phyloP scores from a whole-genome alignment of 202 grass and related monocot genomes.

The Brachypodium distachyon region DNA sequence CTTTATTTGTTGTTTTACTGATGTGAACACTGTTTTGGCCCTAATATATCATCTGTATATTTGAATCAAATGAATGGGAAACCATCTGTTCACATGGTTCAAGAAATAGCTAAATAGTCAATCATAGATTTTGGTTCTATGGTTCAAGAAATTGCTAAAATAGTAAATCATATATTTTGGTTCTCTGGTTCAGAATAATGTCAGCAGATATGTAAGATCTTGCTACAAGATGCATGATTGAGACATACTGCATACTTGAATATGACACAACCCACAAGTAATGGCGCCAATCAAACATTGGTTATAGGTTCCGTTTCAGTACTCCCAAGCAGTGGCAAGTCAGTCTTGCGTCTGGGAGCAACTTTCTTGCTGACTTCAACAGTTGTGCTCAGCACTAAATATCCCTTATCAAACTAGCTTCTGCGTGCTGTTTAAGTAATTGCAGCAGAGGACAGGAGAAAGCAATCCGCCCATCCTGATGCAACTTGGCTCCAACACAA shows the following conservation, averaged over 20 bases:
- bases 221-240: not conserved
- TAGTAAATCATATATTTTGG: not conserved
- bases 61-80: not conserved
- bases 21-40: not conserved
- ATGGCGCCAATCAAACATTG: not conserved
- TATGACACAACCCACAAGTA: slow-evolving; percentile 11
- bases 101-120: not conserved
- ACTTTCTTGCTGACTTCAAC: not conserved
- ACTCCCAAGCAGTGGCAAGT: not conserved
- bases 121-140: not conserved
- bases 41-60: not conserved
- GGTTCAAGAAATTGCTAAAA: not conserved
- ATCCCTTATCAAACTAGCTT: not conserved
- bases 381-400: not conserved
- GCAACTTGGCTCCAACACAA: not conserved
- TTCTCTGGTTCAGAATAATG: not conserved
- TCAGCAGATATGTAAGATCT: not conserved
- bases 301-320: not conserved
- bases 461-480: not conserved
- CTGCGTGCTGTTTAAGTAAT: not conserved
- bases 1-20: not conserved
- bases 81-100: not conserved
- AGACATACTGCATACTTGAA: not conserved
- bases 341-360: not conserved
- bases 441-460: not conserved